Base-by-base conservation (phyloP, 495 filamentous ascomycete genomes). In the Trichoderma virens region DNA sequence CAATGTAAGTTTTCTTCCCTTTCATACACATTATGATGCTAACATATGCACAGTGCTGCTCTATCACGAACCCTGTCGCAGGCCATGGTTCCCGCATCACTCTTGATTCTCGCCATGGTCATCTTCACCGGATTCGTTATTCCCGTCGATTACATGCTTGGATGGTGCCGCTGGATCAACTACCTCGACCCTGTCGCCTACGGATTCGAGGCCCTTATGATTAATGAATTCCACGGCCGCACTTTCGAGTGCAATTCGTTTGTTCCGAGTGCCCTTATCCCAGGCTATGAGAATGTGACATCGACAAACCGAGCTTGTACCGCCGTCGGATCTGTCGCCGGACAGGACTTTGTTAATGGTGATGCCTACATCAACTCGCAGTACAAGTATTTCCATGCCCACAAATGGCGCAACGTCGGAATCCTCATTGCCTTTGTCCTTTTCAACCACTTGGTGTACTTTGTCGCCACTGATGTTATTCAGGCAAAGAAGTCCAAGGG, bases 331-430 rank as follows among this genome's bases (percentile, higher is more conserved):
- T 82, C 82, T 30, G 64, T 72, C 51, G 77, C 78, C 0, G 78
- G 86, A 7, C 73, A 78, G 18, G 74, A 76, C 1, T 73, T 71
- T 23, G 80, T 93, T 14, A 65, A 77, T 3, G 90, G 90, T 0
- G 72, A 78, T 20, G 77, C 78, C 23, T 93, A 91, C 67, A 66
- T 93, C 25, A 67, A 72, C 13, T 69, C 71, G 1, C 76, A 78
- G 7, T 86, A 84, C 67, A 75, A 81, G 34, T 93, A 91, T 69
- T 82, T 77, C 5, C 83, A 85, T 1, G 68, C 72, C 16, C 81
- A 94, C 68, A 72, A 92, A 20, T 94, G 90, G 90, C 86, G 89
- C 20, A 92, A 94, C 71, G 91, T 89, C 69, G 90, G 87, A 60
- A 86, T 92, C 23, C 67, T 92, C 62, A 82, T 78, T 0, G 80